Evolutionary conservation across 371 early-diverging fungal genomes (phyloP).

Genomic region (Mucor lusitanicus): DNA sequence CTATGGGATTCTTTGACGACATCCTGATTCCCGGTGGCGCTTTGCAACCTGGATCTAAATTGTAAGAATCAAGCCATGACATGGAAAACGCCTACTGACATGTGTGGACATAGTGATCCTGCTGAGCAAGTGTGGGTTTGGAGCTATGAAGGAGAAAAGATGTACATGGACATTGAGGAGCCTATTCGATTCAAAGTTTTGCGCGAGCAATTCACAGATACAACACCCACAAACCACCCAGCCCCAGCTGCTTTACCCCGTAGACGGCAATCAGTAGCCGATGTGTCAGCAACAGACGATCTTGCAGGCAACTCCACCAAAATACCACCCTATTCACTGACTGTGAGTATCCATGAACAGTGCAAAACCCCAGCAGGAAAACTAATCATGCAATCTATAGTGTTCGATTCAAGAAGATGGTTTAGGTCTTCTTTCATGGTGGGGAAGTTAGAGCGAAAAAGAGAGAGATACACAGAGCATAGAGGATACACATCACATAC

Average conservation of each 20-base stretch:
- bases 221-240: conserved; percentile 63
- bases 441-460: conserved; percentile 48
- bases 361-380: not conserved
- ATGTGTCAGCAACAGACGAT: conserved; percentile 44
- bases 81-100: not conserved
- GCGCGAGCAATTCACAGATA: conserved; percentile 77
- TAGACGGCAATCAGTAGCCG: conserved; percentile 46
- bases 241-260: not conserved
- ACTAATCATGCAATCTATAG: conserved; percentile 22
- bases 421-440: conserved; percentile 78
- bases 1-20: conserved; percentile 93
- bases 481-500: not conserved
- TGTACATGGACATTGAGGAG: conserved; percentile 85
- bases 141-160: conserved; percentile 80
- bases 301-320: conserved; percentile 61
- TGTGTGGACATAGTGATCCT: conserved; percentile 49
- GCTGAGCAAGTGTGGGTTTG: conserved; percentile 88
- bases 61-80: conserved; percentile 37
- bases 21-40: conserved; percentile 75
- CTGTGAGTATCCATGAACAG: conserved; percentile 34
- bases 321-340: conserved; percentile 62
- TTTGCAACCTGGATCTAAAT: conserved; percentile 66
- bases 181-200: conserved; percentile 79
- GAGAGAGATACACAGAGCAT: not conserved
- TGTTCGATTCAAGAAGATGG: conserved; percentile 75